Evolutionary conservation across 805 yeast species (phyloP), one percentile per base, ranked within the genome.

Genomic region (Kregervanrija delftensis): DNA sequence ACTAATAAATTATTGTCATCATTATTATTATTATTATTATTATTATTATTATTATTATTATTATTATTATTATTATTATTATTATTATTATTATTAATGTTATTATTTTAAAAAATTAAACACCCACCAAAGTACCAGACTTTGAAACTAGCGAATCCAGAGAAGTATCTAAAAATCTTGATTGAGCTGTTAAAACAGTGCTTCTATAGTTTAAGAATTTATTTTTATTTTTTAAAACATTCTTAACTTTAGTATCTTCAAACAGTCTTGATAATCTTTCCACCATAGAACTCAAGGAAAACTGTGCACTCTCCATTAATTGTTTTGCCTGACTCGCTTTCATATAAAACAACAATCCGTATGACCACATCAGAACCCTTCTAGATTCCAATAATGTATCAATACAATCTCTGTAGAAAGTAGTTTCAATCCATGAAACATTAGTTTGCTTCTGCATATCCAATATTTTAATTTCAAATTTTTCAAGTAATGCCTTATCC

Each of bases 281-380:
- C 15, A 65, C 60, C 15, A 54, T 49, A 31, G 48, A 47, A 4
- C 59, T 57, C 8, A 63, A 42, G 2, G 53, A 41, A 41, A 50
- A 50, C 33, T 57, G 63, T 12, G 45, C 47, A 22, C 48, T 53
- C 55, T 87, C 95, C 54, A 88, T 77, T 6, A 86, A 73, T 33
- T 72, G 69, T 9, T 82, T 75, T 45, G 74, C 73, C 46, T 79
- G 72, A 30, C 66, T 61, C 12, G 45, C 40, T 35, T 70, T 72
- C 32, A 88, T 67, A 59, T 81, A 86, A 57, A 67, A 91, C 11
- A 87, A 81, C 53, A 88, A 76, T 2, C 87, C 89, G 64, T 86
- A 90, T 0, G 96, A 79, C 97, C 98, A 93, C 67, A 88, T 86
- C 42, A 93, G 68, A 1, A 87, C 77, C 37, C 79, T 77, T 47